Percentiles rank a stretch among this genome's conserved stretches.
These are phyloP conservation scores for Carpinus viminea DNA, from an alignment of 306 rosid species.

Conservation along the genomic window DNA sequence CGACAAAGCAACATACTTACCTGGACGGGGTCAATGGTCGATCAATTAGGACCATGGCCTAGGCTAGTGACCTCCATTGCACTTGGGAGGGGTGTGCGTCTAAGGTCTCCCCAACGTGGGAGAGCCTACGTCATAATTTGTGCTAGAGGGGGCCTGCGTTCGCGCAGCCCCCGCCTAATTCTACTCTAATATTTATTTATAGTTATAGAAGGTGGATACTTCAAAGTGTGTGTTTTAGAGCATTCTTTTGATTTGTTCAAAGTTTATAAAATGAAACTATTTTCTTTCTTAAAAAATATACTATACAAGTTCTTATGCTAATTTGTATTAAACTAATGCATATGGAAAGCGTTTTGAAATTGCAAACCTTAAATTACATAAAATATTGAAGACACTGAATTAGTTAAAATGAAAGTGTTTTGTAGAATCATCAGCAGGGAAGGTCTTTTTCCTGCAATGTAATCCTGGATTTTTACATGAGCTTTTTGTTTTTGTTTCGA, in stretches of 20 bases:
- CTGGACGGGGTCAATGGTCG: slow-evolving; percentile 65
- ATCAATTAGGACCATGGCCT: slow-evolving; percentile 53
- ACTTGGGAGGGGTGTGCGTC: slow-evolving; percentile 49
- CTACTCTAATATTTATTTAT: too few species aligned
- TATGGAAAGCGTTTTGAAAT: too few species aligned
- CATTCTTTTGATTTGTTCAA: too few species aligned
- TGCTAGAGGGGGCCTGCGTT: slow-evolving; percentile 50
- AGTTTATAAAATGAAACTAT: too few species aligned
- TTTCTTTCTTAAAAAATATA: too few species aligned
- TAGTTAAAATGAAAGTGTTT: too few species aligned
- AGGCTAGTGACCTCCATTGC: slow-evolving; percentile 52
- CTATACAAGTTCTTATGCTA: too few species aligned
- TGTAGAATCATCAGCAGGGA: background rate
- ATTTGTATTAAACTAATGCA: too few species aligned
- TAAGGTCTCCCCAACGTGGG: slow-evolving; percentile 55
- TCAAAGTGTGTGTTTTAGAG: too few species aligned
- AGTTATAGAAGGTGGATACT: too few species aligned
- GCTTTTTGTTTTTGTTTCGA: background rate
- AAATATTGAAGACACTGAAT: too few species aligned
- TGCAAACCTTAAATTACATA: too few species aligned
- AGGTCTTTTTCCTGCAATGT: background rate
- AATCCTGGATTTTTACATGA: background rate
- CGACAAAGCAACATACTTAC: slow-evolving; percentile 25
- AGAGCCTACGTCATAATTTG: slow-evolving; percentile 55
- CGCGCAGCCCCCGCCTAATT: slow-evolving; percentile 40